These are phyloP conservation scores for Iris pallida DNA, from an alignment of 116 monocot genomes.

Conservation along the genomic window DNA sequence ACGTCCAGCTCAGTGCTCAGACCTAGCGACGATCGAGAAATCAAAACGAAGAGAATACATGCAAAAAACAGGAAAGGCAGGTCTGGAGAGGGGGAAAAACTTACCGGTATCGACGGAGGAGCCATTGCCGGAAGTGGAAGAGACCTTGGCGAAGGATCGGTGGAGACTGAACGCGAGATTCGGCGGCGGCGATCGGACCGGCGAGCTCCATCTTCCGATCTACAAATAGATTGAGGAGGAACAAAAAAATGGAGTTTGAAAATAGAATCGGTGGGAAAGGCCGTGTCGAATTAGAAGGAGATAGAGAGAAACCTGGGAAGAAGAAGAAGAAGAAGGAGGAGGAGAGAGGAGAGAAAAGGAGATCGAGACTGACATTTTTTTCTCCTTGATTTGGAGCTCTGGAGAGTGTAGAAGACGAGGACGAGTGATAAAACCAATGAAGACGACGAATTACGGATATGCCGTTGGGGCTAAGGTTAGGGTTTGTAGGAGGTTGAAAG, in stretches of 20 bases:
- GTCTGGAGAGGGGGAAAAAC: background rate
- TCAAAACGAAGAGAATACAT: background rate
- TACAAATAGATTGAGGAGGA: no score
- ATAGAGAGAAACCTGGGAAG: background rate
- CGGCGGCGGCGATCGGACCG: background rate
- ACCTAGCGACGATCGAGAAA: slow-evolving; percentile 9
- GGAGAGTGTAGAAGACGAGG: no score
- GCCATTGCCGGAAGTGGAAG: slow-evolving; percentile 6
- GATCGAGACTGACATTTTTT: background rate
- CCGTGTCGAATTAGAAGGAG: background rate
- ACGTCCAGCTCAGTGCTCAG: slow-evolving; percentile 66
- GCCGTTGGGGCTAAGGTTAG: no score
- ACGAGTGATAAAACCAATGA: no score
- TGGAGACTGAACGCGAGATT: background rate
- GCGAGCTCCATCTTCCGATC: no score
- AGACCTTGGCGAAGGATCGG: background rate
- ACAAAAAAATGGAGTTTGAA: no score
- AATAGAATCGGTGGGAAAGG: no score
- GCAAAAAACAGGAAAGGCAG: background rate
- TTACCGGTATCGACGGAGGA: slow-evolving; percentile 6
- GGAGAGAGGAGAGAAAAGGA: background rate
- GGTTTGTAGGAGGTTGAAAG: no score
- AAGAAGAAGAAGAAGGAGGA: background rate
- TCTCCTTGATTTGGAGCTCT: background rate
- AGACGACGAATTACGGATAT: no score